These are phyloP conservation scores for Spathaspora hagerdaliae DNA, from an alignment of 805 yeast species.

Conservation along the genomic window DNA sequence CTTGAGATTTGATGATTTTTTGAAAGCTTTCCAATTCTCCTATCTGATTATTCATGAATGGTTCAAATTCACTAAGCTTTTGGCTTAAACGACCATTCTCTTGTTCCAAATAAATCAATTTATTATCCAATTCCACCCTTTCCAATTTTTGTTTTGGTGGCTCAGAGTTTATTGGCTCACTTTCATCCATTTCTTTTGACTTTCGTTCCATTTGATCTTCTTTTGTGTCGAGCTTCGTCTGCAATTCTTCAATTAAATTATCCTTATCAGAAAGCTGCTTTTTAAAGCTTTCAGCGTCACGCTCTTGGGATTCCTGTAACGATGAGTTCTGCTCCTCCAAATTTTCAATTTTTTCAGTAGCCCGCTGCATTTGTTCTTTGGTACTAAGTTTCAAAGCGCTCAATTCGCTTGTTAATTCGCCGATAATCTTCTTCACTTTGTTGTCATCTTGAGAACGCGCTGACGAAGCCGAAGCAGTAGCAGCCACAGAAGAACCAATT, in stretches of 20 bases:
- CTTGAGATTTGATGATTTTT: slow-evolving; percentile 50
- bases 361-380: slow-evolving; percentile 50
- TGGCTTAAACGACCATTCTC: slow-evolving; percentile 42
- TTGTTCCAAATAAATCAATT: slow-evolving; percentile 39
- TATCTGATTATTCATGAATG: slow-evolving; percentile 50
- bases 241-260: slow-evolving; percentile 27
- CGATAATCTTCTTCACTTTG: slow-evolving; percentile 27
- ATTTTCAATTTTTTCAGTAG: slow-evolving; percentile 48
- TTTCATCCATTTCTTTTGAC: slow-evolving; percentile 17
- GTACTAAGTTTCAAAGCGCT: slow-evolving; percentile 27
- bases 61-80: slow-evolving; percentile 45
- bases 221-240: slow-evolving; percentile 12
- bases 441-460: slow-evolving; percentile 14
- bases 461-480: not conserved
- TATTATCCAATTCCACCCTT: slow-evolving; percentile 40
- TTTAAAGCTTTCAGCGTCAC: slow-evolving; percentile 1
- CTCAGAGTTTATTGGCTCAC: slow-evolving; percentile 18
- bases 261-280: slow-evolving; percentile 27
- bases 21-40: slow-evolving; percentile 52
- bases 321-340: slow-evolving; percentile 38
- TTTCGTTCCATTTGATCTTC: slow-evolving; percentile 19
- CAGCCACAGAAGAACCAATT: not conserved
- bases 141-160: slow-evolving; percentile 39
- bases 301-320: slow-evolving; percentile 11
- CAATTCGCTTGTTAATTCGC: slow-evolving; percentile 31